Percentiles rank a stretch among this genome's conserved stretches.
Evolutionary conservation across 306 rosid genomes (phyloP).

Genomic region (Canavalia gladiata): DNA sequence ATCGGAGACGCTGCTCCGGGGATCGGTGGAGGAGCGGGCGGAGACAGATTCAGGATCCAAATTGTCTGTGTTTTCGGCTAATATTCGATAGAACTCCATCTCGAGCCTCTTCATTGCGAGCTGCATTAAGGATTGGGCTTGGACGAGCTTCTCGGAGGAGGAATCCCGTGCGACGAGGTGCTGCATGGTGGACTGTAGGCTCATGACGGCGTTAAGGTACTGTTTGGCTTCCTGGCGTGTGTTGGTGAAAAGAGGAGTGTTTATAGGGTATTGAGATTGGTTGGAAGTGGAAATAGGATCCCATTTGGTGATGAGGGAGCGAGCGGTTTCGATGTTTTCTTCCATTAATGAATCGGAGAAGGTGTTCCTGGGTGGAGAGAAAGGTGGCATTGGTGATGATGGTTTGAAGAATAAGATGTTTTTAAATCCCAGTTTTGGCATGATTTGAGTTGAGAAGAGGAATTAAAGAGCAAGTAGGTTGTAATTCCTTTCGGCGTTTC

Average conservation of each 20-base stretch:
- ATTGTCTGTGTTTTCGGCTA: slow-evolving; percentile 53
- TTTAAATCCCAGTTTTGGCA: slow-evolving; percentile 51
- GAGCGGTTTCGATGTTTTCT: slow-evolving; percentile 70
- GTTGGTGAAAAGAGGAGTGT: slow-evolving; percentile 59
- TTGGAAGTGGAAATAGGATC: slow-evolving; percentile 37
- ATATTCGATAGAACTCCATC: slow-evolving; percentile 68
- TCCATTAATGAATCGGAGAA: slow-evolving; percentile 67
- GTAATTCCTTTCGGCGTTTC: not conserved
- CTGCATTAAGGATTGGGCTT: slow-evolving; percentile 71
- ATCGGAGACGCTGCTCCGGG: slow-evolving; percentile 60
- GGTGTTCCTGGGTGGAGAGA: slow-evolving; percentile 48
- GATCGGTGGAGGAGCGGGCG: slow-evolving; percentile 46
- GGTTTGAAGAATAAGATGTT: slow-evolving; percentile 58
- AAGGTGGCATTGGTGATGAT: slow-evolving; percentile 37
- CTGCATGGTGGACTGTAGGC: slow-evolving; percentile 77
- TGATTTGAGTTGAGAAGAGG: not conserved
- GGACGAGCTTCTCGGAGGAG: slow-evolving; percentile 57
- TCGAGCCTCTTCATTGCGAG: slow-evolving; percentile 73
- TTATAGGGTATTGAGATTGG: slow-evolving; percentile 27
- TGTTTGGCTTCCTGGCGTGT: slow-evolving; percentile 70
- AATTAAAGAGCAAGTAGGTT: not conserved
- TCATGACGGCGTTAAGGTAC: slow-evolving; percentile 65
- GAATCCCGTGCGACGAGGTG: slow-evolving; percentile 54
- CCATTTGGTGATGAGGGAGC: slow-evolving; percentile 65
- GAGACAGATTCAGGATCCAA: slow-evolving; percentile 69